Percentiles rank a stretch among this genome's conserved stretches.
phyloP scores from a whole-genome alignment of 352 stramenopile genomes.

The Globisporangium carolinianum region DNA sequence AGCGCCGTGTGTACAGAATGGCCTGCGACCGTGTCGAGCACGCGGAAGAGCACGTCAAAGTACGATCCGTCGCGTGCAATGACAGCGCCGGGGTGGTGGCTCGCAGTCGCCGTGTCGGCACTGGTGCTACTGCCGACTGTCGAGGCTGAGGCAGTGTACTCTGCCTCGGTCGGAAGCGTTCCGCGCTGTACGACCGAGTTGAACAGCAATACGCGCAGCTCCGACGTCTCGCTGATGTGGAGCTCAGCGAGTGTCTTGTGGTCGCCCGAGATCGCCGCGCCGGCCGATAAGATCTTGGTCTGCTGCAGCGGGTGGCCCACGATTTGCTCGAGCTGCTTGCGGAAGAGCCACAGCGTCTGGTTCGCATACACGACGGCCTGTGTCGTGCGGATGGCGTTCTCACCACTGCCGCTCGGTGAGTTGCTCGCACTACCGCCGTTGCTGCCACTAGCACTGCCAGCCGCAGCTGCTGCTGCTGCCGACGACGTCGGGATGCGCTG shows the following conservation, averaged over 20 bases:
- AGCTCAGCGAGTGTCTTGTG: conserved; percentile 80
- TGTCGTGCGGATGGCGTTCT: conserved; percentile 58
- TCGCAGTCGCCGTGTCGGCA: conserved; percentile 11
- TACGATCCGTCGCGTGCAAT: conserved; percentile 64
- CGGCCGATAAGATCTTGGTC: conserved; percentile 72
- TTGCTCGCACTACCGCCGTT: conserved; percentile 12
- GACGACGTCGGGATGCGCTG: conserved; percentile 64
- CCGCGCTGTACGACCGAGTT: conserved; percentile 66
- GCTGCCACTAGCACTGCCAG: conserved; percentile 12
- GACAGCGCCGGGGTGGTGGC: conserved; percentile 51
- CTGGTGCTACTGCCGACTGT: not conserved
- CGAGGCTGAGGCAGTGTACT: conserved; percentile 14
- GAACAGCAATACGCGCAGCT: conserved; percentile 77
- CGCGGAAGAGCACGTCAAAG: conserved; percentile 79
- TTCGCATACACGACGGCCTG: conserved; percentile 67
- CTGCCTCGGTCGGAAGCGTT: conserved; percentile 25
- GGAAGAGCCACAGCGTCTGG: conserved; percentile 62
- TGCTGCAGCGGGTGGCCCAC: conserved; percentile 70
- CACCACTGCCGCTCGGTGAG: conserved; percentile 19
- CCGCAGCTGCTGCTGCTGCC: not conserved
- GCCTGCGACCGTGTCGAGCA: conserved; percentile 59
- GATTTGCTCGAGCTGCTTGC: conserved; percentile 68
- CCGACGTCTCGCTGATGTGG: conserved; percentile 64
- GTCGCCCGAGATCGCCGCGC: conserved; percentile 63
- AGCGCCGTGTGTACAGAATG: conserved; percentile 61